Conservation (phyloP, 352 stramenopile genomes). For the Pythium myriotylum region DNA sequence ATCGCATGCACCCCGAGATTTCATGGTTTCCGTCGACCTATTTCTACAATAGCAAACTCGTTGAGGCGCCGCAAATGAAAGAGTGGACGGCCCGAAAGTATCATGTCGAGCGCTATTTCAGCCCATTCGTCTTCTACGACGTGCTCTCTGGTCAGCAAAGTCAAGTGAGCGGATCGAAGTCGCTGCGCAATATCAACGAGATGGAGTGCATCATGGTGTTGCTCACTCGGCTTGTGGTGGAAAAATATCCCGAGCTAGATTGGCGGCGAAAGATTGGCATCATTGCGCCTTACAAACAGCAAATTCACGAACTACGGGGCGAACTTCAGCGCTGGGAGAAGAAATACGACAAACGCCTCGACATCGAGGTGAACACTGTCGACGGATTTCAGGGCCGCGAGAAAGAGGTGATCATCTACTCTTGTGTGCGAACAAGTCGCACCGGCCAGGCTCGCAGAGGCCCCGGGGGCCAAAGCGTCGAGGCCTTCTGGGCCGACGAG, state of each 20-base stretch:
- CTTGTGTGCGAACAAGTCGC: slow-evolving; percentile 94
- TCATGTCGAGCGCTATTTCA: slow-evolving; percentile 45
- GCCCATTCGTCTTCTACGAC: slow-evolving; percentile 71
- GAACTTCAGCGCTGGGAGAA: slow-evolving; percentile 67
- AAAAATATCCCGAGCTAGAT: slow-evolving; percentile 68
- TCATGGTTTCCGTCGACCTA: slow-evolving; percentile 92
- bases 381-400: slow-evolving; percentile 98
- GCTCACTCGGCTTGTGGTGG: slow-evolving; percentile 90
- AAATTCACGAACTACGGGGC: slow-evolving; percentile 91
- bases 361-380: slow-evolving; percentile 93
- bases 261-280: slow-evolving; percentile 94
- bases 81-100: slow-evolving; percentile 78
- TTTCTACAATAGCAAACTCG: slow-evolving; percentile 94
- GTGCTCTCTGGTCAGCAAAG: slow-evolving; percentile 63
- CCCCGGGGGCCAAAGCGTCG: slow-evolving; percentile 33
- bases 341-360: slow-evolving; percentile 45
- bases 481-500: slow-evolving; percentile 96
- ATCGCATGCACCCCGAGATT: slow-evolving; percentile 98
- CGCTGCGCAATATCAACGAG: slow-evolving; percentile 75
- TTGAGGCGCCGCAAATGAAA: slow-evolving; percentile 80
- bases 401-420: slow-evolving; percentile 98
- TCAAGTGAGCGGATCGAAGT: slow-evolving; percentile 72
- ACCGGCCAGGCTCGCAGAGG: slow-evolving; percentile 44
- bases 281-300: slow-evolving; percentile 99
- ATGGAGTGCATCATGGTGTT: slow-evolving; percentile 77